Evolutionary conservation across 1,284 basidiomycete genomes (phyloP).

Genomic region (Fomitiporia mediterranea): DNA sequence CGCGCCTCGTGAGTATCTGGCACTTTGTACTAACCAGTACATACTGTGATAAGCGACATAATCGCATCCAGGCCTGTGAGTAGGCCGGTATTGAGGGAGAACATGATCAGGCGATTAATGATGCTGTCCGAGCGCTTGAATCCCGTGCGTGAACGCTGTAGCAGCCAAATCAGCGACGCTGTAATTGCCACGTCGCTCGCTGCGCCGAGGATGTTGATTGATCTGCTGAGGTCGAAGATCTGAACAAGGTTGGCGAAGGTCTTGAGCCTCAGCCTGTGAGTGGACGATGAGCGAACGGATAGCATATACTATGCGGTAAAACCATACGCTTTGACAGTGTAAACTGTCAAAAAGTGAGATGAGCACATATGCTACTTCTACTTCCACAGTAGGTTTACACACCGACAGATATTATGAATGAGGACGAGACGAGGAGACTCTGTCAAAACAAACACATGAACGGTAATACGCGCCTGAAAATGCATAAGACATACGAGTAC

Average conservation of each 20-base stretch:
- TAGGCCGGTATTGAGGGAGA: slow-evolving; percentile 20
- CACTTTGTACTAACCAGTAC: neutral
- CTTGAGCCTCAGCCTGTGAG: slow-evolving; percentile 1
- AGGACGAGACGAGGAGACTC: slow-evolving; percentile 2
- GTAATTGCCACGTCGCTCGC: slow-evolving; percentile 18
- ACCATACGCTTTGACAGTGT: slow-evolving; percentile 9
- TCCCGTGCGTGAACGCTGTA: slow-evolving; percentile 17
- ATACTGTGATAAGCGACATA: slow-evolving; percentile 16
- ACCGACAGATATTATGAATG: slow-evolving; percentile 5
- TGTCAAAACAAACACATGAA: neutral
- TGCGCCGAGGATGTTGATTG: slow-evolving; percentile 17
- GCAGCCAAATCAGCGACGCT: slow-evolving; percentile 13
- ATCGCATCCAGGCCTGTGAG: slow-evolving; percentile 20
- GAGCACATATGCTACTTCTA: neutral
- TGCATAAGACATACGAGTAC: slow-evolving; percentile 1
- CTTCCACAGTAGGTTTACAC: neutral
- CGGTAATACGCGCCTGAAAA: neutral
- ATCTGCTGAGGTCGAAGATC: slow-evolving; percentile 12
- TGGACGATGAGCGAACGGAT: neutral
- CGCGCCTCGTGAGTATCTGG: neutral
- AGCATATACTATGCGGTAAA: neutral
- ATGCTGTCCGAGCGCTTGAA: slow-evolving; percentile 19
- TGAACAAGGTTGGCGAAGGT: slow-evolving; percentile 12
- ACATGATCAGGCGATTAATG: slow-evolving; percentile 20
- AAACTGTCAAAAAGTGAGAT: too few species aligned